Percentiles rank a stretch among this genome's conserved stretches.
Evolutionary conservation across 2,329 filamentous ascomycete species (phyloP).

Genomic region (Calonectria pseudoturangicola): DNA sequence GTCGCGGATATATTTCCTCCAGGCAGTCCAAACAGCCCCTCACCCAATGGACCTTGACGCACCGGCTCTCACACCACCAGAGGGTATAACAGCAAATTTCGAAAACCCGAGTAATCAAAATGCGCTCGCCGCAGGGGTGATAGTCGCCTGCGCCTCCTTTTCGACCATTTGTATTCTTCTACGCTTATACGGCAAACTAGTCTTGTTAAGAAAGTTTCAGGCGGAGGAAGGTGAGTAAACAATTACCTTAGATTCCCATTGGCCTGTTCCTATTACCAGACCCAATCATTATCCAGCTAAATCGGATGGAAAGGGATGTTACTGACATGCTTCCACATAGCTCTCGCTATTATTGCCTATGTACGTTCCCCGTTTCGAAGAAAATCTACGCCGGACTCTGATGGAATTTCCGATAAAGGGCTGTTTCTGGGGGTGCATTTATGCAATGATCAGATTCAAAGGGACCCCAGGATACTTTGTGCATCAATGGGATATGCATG

Average conservation of each 20-base stretch:
- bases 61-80: not conserved
- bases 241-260: not conserved
- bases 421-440: constrained; percentile 1
- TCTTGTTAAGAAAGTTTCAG: not conserved
- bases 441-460: constrained; percentile 12
- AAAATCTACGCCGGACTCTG: not conserved
- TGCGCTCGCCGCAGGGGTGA: not conserved
- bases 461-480: constrained; percentile 15
- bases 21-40: not conserved
- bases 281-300: no score
- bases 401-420: not conserved
- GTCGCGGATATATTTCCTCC: not conserved
- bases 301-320: no score
- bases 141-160: not conserved
- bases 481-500: constrained; percentile 4
- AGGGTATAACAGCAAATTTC: not conserved
- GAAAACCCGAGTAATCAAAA: not conserved
- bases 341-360: not conserved
- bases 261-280: not conserved
- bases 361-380: not conserved
- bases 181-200: not conserved
- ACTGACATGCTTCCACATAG: not conserved
- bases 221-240: not conserved
- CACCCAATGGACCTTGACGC: not conserved
- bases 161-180: not conserved